phyloP scores from a whole-genome alignment of 331 rosid species.

The Rosa hybrid region DNA sequence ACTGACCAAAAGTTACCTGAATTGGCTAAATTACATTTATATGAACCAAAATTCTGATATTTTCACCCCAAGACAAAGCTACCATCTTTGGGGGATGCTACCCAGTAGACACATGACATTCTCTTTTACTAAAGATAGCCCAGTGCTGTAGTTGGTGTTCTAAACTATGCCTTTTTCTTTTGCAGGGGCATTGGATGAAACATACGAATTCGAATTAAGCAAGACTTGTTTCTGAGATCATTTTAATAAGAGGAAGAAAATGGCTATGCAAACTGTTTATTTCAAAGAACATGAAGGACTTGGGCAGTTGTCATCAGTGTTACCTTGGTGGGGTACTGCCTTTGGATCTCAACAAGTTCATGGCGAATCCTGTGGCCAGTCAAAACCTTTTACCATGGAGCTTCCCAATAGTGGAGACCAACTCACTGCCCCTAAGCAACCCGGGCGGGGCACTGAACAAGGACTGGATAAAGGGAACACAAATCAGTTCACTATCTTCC shows the following conservation, averaged over 20 bases:
- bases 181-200: constrained; percentile 40
- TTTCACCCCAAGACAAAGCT: not conserved
- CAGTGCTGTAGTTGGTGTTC: not conserved
- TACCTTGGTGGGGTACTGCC: constrained; percentile 66
- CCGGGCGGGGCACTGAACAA: constrained; percentile 50
- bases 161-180: not conserved
- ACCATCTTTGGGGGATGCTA: not conserved
- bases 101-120: not conserved
- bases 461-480: constrained; percentile 49
- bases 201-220: not conserved
- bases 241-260: constrained; percentile 25
- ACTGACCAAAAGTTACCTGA: not conserved
- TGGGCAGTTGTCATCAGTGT: constrained; percentile 57
- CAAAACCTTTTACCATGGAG: constrained; percentile 63
- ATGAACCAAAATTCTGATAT: not conserved
- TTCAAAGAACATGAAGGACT: constrained; percentile 75
- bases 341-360: constrained; percentile 56
- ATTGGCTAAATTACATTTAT: not conserved
- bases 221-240: constrained; percentile 24
- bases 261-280: constrained; percentile 63
- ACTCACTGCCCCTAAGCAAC: constrained; percentile 40
- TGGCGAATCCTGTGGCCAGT: constrained; percentile 67
- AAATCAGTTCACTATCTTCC: constrained; percentile 64
- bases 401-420: constrained; percentile 49
- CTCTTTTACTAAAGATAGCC: not conserved